Conservation (phyloP, 2,329 filamentous ascomycete genomes). For the Trichoderma endophyticum region DNA sequence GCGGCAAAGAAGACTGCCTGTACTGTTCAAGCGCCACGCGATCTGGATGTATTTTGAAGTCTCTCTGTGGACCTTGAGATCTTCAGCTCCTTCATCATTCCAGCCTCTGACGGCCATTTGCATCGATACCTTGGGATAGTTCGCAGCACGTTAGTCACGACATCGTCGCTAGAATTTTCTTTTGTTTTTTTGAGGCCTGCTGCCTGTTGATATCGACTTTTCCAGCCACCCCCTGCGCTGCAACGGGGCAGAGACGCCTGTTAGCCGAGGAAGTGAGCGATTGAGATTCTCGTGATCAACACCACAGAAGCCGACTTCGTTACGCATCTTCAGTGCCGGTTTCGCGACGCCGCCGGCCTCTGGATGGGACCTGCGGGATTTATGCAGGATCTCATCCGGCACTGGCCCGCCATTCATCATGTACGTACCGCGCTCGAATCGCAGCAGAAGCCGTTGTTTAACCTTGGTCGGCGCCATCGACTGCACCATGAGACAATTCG, state of each 20-base stretch:
- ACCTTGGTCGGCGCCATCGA: background rate
- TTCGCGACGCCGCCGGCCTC: slow-evolving; percentile 1
- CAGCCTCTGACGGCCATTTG: slow-evolving; percentile 13
- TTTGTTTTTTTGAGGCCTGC: background rate
- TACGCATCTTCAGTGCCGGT: background rate
- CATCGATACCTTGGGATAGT: slow-evolving; percentile 9
- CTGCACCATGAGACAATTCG: background rate
- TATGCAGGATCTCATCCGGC: slow-evolving; percentile 21
- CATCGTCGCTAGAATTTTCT: background rate
- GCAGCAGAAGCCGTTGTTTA: background rate
- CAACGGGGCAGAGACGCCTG: background rate
- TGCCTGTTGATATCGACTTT: background rate
- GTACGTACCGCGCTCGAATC: slow-evolving; percentile 22
- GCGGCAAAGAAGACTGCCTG: slow-evolving; percentile 19
- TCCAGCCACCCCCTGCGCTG: background rate
- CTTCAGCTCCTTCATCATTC: slow-evolving; percentile 20
- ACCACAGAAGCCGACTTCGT: background rate
- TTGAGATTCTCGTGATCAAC: background rate
- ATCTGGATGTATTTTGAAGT: slow-evolving; percentile 23
- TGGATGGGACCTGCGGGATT: slow-evolving; percentile 23
- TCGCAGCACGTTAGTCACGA: background rate
- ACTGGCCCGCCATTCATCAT: slow-evolving; percentile 25
- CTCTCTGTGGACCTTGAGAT: slow-evolving; percentile 18
- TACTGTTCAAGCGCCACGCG: slow-evolving; percentile 24
- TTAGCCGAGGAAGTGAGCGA: background rate